Evolutionary conservation across 148 eudicot species (phyloP), one percentile per base, ranked within the genome.

Genomic region (Vaccinium darrowii): DNA sequence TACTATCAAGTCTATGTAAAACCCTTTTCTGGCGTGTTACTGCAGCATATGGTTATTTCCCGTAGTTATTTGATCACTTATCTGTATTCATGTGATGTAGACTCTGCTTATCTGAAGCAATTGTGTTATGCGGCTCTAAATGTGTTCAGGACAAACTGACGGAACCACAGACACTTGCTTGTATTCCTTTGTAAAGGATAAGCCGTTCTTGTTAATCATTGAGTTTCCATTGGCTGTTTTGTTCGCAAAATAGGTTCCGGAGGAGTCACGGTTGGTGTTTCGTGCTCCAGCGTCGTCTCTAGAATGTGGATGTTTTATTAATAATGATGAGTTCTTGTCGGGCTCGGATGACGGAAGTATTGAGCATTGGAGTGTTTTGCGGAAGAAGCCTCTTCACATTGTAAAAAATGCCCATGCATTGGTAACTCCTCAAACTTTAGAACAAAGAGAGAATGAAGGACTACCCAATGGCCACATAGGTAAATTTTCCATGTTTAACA

Each of bases 301-400:
- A 25, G 99, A 97, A 76, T 93, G 97, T 90, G 88, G 98, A 81
- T 94, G 98, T 86, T 95, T 93, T 86, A 91, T 93, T 49, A 89
- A 88, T 84, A 92, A 97, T 88, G 98, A 97, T 85, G 95, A 91
- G 84, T 97, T 93, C 86, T 88, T 97, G 67, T 95, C 98, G 36
- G 99, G 99, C 47, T 94, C 98, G 51, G 98, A 97, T 89, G 98
- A 94, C 90, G 99, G 99, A 88, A 93, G 98, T 87, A 90, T 97
- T 88, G 95, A 97, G 91, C 95, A 94, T 23, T 97, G 99, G 99
- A 91, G 90, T 39, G 78, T 87, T 25, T 30, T 90, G 89, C 86
- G 94, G 65, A 97, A 97, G 90, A 95, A 95, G 90, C 98, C 99
- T 33, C 90, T 92, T 81, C 94, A 93, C 82, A 93, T 97, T 86